Evolutionary conservation across 1,139 yeast genomes (phyloP).

Genomic region (Maudiozyma humilis): DNA sequence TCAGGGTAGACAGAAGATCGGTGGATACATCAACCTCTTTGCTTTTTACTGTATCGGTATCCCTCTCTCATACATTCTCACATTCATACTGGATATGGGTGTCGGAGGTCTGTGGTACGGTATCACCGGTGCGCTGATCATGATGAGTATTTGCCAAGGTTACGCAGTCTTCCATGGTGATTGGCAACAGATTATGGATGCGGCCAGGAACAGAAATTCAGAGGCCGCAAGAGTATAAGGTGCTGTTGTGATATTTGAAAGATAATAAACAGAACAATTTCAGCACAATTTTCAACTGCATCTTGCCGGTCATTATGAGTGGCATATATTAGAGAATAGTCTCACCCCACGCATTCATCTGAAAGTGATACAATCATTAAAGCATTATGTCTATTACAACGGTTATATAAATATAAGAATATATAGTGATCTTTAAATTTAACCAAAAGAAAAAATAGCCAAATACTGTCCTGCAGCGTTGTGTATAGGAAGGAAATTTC

Average conservation of each 20-base stretch:
- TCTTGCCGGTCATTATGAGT: too few relatives aligned
- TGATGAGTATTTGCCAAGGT: constrained; percentile 57
- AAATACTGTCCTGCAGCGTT: too few relatives aligned
- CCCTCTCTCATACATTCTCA: constrained; percentile 63
- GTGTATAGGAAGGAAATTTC: too few relatives aligned
- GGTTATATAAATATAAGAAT: not conserved
- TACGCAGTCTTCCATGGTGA: constrained; percentile 34
- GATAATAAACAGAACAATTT: too few relatives aligned
- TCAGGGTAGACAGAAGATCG: constrained; percentile 77
- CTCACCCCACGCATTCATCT: not conserved
- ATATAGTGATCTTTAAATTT: too few relatives aligned
- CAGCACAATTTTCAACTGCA: too few relatives aligned
- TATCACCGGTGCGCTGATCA: constrained; percentile 60
- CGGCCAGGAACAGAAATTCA: constrained; percentile 37
- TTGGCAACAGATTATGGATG: constrained; percentile 32
- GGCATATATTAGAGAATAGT: too few relatives aligned
- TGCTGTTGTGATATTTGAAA: constrained; percentile 7
- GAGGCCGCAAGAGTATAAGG: constrained; percentile 37
- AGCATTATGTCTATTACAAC: not conserved
- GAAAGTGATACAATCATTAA: not conserved
- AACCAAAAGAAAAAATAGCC: too few relatives aligned
- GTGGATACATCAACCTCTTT: constrained; percentile 69
- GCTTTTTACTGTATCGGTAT: constrained; percentile 65
- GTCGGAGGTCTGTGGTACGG: constrained; percentile 85
- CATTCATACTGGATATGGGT: constrained; percentile 47